Evolutionary conservation across 2,329 filamentous ascomycete species (phyloP).

Genomic region (Corynespora cassiicola): DNA sequence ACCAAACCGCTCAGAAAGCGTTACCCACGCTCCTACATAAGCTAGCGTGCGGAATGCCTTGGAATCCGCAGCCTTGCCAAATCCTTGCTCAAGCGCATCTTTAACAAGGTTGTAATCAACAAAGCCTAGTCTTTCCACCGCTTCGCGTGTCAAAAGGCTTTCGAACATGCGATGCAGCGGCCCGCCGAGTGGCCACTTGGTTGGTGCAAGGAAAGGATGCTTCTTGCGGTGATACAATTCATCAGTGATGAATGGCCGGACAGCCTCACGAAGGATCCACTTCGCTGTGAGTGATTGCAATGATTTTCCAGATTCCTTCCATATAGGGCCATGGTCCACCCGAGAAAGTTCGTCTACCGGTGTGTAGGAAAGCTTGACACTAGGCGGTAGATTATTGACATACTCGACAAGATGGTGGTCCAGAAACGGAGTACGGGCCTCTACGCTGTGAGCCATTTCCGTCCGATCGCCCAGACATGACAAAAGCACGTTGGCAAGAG

Average conservation of each 20-base stretch:
- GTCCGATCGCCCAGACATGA: constrained; percentile 53
- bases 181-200: constrained; percentile 48
- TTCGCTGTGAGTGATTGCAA: constrained; percentile 47
- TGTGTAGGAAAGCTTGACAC: constrained; percentile 43
- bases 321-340: constrained; percentile 2
- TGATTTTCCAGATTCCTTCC: not conserved
- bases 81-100: constrained; percentile 46
- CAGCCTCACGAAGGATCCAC: constrained; percentile 59
- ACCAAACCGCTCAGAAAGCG: constrained; percentile 2
- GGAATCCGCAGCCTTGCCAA: constrained; percentile 30
- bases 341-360: constrained; percentile 4
- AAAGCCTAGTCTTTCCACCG: constrained; percentile 34
- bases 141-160: constrained; percentile 26
- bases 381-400: constrained; percentile 45
- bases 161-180: constrained; percentile 48
- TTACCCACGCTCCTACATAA: constrained; percentile 1
- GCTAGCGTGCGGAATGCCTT: not conserved
- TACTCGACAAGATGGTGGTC: constrained; percentile 48
- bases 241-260: constrained; percentile 57
- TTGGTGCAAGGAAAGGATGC: constrained; percentile 55
- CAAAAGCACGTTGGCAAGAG: constrained; percentile 42
- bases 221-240: constrained; percentile 60
- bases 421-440: constrained; percentile 48
- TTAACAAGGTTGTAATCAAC: constrained; percentile 45
- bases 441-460: constrained; percentile 52